Evolutionary conservation across 2,329 filamentous ascomycete genomes (phyloP).

Genomic region (Fusarium zealandicum): DNA sequence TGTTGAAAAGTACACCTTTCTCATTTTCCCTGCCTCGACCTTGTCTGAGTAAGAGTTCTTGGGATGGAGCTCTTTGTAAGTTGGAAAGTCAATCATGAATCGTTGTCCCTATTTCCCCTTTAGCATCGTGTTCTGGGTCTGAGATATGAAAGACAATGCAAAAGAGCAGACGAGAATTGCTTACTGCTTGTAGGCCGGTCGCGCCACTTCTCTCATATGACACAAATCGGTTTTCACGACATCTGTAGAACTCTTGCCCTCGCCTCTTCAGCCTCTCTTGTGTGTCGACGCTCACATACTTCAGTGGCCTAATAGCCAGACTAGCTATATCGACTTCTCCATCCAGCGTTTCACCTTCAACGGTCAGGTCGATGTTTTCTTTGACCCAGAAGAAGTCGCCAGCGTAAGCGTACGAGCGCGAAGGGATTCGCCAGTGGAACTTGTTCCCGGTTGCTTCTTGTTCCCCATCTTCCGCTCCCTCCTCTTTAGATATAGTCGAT

Average conservation of each 20-base stretch:
- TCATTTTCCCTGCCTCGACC: too few relatives aligned
- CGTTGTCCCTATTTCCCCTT: constrained; percentile 2
- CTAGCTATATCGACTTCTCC: background rate
- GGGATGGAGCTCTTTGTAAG: constrained; percentile 13
- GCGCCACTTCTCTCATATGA: constrained; percentile 1
- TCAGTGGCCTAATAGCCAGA: background rate
- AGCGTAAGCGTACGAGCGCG: background rate
- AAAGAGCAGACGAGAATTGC: background rate
- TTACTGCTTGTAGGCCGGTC: background rate
- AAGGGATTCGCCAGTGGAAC: background rate
- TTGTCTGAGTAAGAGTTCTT: background rate
- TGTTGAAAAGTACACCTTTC: background rate
- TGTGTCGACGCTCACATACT: background rate
- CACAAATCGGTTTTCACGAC: background rate
- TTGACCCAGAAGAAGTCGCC: background rate
- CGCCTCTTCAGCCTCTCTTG: background rate
- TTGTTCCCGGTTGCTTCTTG: fast-evolving
- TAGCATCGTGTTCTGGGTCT: background rate
- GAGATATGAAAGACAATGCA: too few relatives aligned
- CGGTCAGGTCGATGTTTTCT: background rate
- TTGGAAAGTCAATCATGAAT: constrained; percentile 14
- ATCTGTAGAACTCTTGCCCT: background rate
- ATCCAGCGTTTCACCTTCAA: background rate
- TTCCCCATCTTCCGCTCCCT: background rate
- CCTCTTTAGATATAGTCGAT: too few relatives aligned